phyloP scores from a whole-genome alignment of 2,329 filamentous ascomycete genomes.

The Chaetomium sp. region DNA sequence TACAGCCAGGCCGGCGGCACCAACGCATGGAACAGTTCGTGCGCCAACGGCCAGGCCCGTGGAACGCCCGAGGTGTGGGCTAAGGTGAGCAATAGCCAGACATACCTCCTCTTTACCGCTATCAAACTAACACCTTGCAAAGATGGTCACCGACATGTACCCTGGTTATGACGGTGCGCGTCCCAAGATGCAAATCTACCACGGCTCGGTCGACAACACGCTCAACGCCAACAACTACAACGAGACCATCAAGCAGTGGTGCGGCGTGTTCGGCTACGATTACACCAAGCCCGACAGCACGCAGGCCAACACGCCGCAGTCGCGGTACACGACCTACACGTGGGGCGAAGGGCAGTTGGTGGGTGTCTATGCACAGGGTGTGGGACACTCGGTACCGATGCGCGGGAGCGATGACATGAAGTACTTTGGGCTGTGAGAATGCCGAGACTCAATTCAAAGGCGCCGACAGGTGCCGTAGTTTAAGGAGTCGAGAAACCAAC shows the following conservation, averaged over 20 bases:
- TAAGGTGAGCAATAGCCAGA: slow-evolving; percentile 11
- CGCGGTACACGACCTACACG: slow-evolving; percentile 35
- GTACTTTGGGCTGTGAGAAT: slow-evolving; percentile 35
- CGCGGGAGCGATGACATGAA: slow-evolving; percentile 36
- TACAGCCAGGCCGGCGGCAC: slow-evolving; percentile 44
- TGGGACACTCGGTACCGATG: slow-evolving; percentile 39
- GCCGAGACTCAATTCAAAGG: background rate
- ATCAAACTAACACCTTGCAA: slow-evolving; percentile 28
- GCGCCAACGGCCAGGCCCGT: slow-evolving; percentile 48
- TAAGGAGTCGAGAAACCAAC: background rate
- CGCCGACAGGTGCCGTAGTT: too few species aligned
- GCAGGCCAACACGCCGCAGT: slow-evolving; percentile 35
- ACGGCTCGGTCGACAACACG: slow-evolving; percentile 55
- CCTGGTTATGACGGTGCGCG: slow-evolving; percentile 53
- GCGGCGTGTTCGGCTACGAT: slow-evolving; percentile 50
- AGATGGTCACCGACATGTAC: slow-evolving; percentile 49
- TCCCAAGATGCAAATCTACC: slow-evolving; percentile 61
- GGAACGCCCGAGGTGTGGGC: slow-evolving; percentile 53
- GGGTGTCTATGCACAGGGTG: slow-evolving; percentile 37
- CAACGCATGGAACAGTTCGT: slow-evolving; percentile 53
- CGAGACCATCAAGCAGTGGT: slow-evolving; percentile 61
- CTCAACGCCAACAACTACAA: slow-evolving; percentile 53
- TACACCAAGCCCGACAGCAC: slow-evolving; percentile 34
- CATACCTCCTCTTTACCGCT: background rate
- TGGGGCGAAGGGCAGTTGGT: slow-evolving; percentile 35